Evolutionary conservation across 768 basidiomycete genomes (phyloP), one percentile per base, ranked within the genome.

Genomic region (Mycena galericulata): DNA sequence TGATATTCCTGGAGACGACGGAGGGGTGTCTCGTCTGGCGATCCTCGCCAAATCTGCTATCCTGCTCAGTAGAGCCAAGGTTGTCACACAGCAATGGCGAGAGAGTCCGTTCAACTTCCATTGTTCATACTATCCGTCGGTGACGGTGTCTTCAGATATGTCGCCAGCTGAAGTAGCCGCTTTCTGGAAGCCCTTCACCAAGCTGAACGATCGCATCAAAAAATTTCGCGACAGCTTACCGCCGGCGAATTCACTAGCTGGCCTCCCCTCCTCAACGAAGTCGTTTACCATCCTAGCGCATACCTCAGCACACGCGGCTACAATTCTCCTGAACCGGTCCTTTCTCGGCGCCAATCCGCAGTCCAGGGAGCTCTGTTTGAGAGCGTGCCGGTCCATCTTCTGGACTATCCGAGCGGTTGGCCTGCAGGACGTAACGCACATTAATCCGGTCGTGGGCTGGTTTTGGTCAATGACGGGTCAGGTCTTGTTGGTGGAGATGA

Each of bases 131-230:
- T 30, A 26, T 65, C 18, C 38, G 24, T 30, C 12, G 5, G 22
- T 43, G 20, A 54, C 27, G 6, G 34, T 22, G 29, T 14, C 15
- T 29, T 68, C 14, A 79, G 79, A 79, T 20, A 65, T 36, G 11
- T 32, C 70, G 0, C 54, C 73, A 24, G n/a, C 67, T 22, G 75
- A 75, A 47, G 68, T 72, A 12, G n/a, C 65, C 22, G 61, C 68
- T 7, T 79, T 78, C 49, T 61, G 53, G 36, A 34, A 66, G 29
- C 67, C 69, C 7, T 77, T 80, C 3, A 60, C 53, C 15, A 67
- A 62, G 18, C 36, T 80, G 54, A 79, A 81, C 41, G 36, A 67
- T 18, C 72, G 77, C 22, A 74, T 79, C 18, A 68, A 62, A 6
- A 72, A 65, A 3, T 67, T 76, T 24, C 68, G 58, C 6, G 57